These are phyloP conservation scores for Apophysomyces elegans DNA, from an alignment of 371 early-diverging fungal species.

Conservation along the genomic window DNA sequence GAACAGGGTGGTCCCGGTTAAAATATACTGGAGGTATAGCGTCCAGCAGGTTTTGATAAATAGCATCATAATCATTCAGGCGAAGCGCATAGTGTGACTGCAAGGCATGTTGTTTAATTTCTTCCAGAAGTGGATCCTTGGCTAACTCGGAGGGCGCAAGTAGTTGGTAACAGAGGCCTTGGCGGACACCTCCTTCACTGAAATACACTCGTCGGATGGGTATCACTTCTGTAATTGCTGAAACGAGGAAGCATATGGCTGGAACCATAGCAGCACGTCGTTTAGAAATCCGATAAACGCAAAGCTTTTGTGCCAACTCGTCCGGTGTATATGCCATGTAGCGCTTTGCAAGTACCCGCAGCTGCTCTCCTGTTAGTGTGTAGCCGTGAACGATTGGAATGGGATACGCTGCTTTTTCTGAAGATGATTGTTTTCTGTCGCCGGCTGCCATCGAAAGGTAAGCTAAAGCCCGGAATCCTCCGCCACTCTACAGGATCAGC, in stretches of 20 bases:
- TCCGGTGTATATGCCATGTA: slow-evolving; percentile 31
- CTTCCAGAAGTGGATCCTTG: slow-evolving; percentile 51
- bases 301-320: slow-evolving; percentile 26
- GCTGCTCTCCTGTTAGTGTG: slow-evolving; percentile 35
- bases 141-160: slow-evolving; percentile 29
- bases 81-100: slow-evolving; percentile 23
- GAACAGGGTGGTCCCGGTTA: slow-evolving; percentile 22
- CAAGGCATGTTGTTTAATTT: slow-evolving; percentile 40
- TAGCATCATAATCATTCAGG: slow-evolving; percentile 24
- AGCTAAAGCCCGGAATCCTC: slow-evolving; percentile 56
- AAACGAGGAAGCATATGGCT: slow-evolving; percentile 51
- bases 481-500: slow-evolving; percentile 33
- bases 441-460: slow-evolving; percentile 51
- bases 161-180: slow-evolving; percentile 52
- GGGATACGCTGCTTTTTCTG: slow-evolving; percentile 31
- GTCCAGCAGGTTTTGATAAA: slow-evolving; percentile 25
- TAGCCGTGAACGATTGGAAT: slow-evolving; percentile 59
- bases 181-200: slow-evolving; percentile 59
- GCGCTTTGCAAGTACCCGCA: slow-evolving; percentile 30
- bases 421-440: background rate
- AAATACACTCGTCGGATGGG: slow-evolving; percentile 44
- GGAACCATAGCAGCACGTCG: slow-evolving; percentile 55
- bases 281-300: slow-evolving; percentile 51
- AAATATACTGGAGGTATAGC: slow-evolving; percentile 34
- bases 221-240: slow-evolving; percentile 47